Evolutionary conservation across 73 alveolate species (phyloP), one percentile per base, ranked within the genome.

Genomic region (Paramecium pentaurelia): DNA sequence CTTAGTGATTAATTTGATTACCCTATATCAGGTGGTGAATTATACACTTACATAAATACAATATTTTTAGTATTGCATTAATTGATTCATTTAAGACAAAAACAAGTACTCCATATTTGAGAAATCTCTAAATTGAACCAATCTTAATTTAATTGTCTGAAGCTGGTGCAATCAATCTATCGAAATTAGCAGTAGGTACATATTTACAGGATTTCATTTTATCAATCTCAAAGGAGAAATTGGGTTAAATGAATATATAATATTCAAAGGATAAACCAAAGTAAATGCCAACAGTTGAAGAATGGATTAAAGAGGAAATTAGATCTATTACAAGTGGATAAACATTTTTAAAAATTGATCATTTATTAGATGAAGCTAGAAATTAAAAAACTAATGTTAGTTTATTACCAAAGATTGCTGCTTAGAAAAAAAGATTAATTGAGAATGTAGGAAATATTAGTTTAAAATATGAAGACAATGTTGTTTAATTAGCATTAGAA

Each of bases 261-360:
- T 89, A 71, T 71, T 89, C 94, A 0, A 89, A 89, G 58, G 94
- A 89, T 73, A 89, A 73, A 47, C 94, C 94, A 30, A 89, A 89
- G 18, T 12, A 47, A 16, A 71, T 71, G 91, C 94, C 94, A 42
- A 64, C 88, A 40, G 86, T 89, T 6, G 94, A 89, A 71, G 88
- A 89, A 51, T 71, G 88, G 86, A 58, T 73, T 14, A 32, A 71
- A 25, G 83, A 54, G 12, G 83, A 77, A 71, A 30, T 73, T 6
- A 71, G 85, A 71, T 71, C 80, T 34, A 89, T 83, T 40, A 44
- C 90, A 2, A 71, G 45, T 20, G 88, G 84, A 58, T 51, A 71
- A 18, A 71, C 94, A 71, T 64, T 80, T 45, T 14, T 27, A 25
- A 80, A 49, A 25, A 80, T 80, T 27, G 91, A 80, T 80, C 91